Percentiles rank a stretch among this genome's conserved stretches.
Evolutionary conservation across 1,139 yeast genomes (phyloP).

Genomic region (Yamadazyma sp.): DNA sequence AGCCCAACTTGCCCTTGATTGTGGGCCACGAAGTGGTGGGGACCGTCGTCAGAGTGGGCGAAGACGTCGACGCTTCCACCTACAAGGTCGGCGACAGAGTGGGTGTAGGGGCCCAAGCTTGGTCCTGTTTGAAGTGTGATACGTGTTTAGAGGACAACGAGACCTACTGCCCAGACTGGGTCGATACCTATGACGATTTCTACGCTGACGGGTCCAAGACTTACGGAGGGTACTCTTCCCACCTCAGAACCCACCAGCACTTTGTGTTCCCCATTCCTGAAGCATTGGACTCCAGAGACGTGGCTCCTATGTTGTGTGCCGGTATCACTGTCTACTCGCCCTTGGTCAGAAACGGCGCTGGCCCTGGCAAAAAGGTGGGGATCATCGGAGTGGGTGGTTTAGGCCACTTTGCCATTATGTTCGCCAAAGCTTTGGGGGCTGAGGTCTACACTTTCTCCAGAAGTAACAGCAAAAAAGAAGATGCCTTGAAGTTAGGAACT

Average conservation of each 20-base stretch:
- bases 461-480: conserved; percentile 34
- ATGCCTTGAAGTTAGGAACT: conserved; percentile 39
- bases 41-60: conserved; percentile 41
- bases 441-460: conserved; percentile 43
- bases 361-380: conserved; percentile 38
- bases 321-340: conserved; percentile 63
- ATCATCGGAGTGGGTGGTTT: conserved; percentile 50
- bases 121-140: conserved; percentile 45
- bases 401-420: conserved; percentile 45
- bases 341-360: conserved; percentile 34
- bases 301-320: conserved; percentile 68
- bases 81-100: conserved; percentile 46
- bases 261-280: conserved; percentile 52
- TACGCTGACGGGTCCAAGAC: conserved; percentile 47
- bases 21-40: conserved; percentile 47
- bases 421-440: conserved; percentile 45
- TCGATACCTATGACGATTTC: conserved; percentile 36
- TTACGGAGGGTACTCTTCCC: conserved; percentile 57
- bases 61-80: conserved; percentile 24
- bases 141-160: conserved; percentile 44
- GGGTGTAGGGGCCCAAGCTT: conserved; percentile 53
- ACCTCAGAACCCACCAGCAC: conserved; percentile 47
- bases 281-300: conserved; percentile 35
- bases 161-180: conserved; percentile 44
- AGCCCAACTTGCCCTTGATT: conserved; percentile 29